Evolutionary conservation across 129 eudicot genomes (phyloP), one percentile per base, ranked within the genome.

Genomic region (Flaveria robusta): DNA sequence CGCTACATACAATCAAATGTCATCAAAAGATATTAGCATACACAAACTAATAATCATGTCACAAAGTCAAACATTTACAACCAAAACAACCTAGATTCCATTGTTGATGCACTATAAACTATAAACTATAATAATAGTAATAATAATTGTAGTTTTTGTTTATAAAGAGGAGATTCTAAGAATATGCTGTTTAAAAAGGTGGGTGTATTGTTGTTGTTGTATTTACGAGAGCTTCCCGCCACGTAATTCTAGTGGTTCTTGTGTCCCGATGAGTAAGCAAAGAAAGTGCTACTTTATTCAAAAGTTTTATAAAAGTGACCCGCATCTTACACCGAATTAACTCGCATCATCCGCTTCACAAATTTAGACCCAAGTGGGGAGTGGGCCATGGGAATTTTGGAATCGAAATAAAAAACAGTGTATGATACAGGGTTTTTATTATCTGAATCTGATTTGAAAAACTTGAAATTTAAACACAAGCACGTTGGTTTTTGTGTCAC

Each of bases 161-260:
- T 29, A 19, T 58, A 77, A 45, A 45, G 63, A 27, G 22, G 43
- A 18, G 27, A 78, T 78, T 78, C 82, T 70, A 19, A 49, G 82
- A 78, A 78, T 78, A 78, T 78, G 82, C 82, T 69, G 46, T 67
- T 41, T 68, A 16, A n/a, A 68, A 74, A 52, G 29, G 78, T 56
- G 70, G 81, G 50, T 27, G 70, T 69, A 8, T 69, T 69, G 10
- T 56, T 69, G 56, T 54, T 68, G 23, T 31, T 56, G n/a, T 14
- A 37, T 18, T 18, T 77, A 19, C 68, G 68, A 55, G 81, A 39
- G 74, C 81, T 77, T 66, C 45, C 20, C 68, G 81, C 68, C 81
- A 77, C 81, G 75, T 77, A 77, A 77, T 68, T 16, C 7, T 42
- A 58, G 70, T 68, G 75, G 75, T 77, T 77, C 58, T 14, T n/a